These are phyloP conservation scores for Miscanthus lutarioriparius DNA, from an alignment of 176 grass and related monocot genomes.

Conservation along the genomic window DNA sequence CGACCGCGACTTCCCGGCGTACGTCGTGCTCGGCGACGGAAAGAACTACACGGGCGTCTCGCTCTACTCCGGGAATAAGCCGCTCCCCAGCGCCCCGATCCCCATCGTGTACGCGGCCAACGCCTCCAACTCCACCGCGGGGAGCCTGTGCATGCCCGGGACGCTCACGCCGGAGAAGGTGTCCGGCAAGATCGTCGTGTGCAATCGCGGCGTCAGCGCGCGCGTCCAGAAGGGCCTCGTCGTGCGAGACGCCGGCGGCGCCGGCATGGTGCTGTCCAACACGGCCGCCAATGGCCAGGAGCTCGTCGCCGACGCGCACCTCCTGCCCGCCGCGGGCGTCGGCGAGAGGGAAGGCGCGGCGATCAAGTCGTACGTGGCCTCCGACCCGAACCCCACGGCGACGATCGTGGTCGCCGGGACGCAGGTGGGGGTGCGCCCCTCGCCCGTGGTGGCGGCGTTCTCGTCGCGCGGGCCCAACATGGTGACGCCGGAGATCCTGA, in stretches of 20 bases:
- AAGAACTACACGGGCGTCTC: constrained; percentile 76
- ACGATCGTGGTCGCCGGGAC: constrained; percentile 73
- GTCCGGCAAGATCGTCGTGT: constrained; percentile 75
- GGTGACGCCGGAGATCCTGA: constrained; percentile 75
- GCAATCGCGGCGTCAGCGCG: constrained; percentile 76
- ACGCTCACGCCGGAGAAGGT: constrained; percentile 77
- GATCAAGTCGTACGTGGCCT: constrained; percentile 60
- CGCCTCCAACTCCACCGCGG: constrained; percentile 71
- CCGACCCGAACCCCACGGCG: constrained; percentile 48
- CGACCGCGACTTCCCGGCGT: constrained; percentile 92
- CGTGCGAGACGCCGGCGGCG: constrained; percentile 64
- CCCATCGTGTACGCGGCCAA: constrained; percentile 74
- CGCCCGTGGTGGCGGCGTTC: constrained; percentile 79
- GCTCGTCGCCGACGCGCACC: constrained; percentile 85
- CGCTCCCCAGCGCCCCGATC: constrained; percentile 36
- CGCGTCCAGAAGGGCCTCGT: constrained; percentile 87
- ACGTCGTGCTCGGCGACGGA: constrained; percentile 76
- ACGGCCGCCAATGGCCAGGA: constrained; percentile 85
- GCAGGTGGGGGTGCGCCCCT: constrained; percentile 51
- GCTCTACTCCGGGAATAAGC: constrained; percentile 64
- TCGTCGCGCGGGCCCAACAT: constrained; percentile 82
- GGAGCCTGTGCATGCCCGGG: constrained; percentile 76
- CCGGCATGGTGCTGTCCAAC: constrained; percentile 85
- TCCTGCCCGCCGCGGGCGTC: constrained; percentile 68
- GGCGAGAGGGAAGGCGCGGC: constrained; percentile 51